These are phyloP conservation scores for Lagenidium giganteum DNA, from an alignment of 352 stramenopile genomes.

Conservation along the genomic window DNA sequence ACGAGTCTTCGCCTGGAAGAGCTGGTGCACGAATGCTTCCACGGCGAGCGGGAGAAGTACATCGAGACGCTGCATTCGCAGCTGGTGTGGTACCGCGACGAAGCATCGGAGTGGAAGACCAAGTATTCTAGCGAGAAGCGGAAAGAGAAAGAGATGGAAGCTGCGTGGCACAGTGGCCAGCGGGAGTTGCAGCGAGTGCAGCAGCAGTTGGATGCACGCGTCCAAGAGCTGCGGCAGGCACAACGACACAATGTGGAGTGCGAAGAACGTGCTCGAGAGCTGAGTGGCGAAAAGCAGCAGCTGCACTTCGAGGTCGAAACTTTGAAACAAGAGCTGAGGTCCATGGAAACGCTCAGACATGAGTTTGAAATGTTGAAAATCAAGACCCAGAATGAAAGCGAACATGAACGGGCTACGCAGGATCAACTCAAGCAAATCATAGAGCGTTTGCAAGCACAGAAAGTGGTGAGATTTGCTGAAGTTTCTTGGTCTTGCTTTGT, in stretches of 20 bases:
- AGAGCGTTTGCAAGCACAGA: conserved; percentile 28
- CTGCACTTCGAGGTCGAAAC: conserved; percentile 28
- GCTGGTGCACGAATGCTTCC: conserved; percentile 65
- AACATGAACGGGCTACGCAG: conserved; percentile 12
- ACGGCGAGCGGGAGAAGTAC: conserved; percentile 65
- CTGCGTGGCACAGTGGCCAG: conserved; percentile 36
- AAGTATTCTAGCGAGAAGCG: too few species aligned
- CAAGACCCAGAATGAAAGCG: conserved; percentile 20
- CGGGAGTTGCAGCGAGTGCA: conserved; percentile 32
- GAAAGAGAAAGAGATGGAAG: conserved; percentile 30
- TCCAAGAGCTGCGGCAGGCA: conserved; percentile 38
- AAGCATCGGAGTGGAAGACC: too few species aligned
- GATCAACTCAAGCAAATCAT: conserved; percentile 18
- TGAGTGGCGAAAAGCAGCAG: conserved; percentile 29
- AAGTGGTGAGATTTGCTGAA: conserved; percentile 19
- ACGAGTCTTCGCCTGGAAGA: conserved; percentile 47
- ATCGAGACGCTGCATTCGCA: conserved; percentile 65
- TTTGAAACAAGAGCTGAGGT: conserved; percentile 18
- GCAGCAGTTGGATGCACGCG: conserved; percentile 33
- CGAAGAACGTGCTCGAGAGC: conserved; percentile 12
- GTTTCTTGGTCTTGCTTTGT: too few species aligned
- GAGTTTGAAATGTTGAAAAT: conserved; percentile 35
- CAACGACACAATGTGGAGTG: conserved; percentile 23
- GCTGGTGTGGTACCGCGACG: conserved; percentile 64
- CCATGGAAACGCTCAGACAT: conserved; percentile 29